These are phyloP conservation scores for Puccinia hordei DNA, from an alignment of 1,284 basidiomycete species.

Conservation along the genomic window DNA sequence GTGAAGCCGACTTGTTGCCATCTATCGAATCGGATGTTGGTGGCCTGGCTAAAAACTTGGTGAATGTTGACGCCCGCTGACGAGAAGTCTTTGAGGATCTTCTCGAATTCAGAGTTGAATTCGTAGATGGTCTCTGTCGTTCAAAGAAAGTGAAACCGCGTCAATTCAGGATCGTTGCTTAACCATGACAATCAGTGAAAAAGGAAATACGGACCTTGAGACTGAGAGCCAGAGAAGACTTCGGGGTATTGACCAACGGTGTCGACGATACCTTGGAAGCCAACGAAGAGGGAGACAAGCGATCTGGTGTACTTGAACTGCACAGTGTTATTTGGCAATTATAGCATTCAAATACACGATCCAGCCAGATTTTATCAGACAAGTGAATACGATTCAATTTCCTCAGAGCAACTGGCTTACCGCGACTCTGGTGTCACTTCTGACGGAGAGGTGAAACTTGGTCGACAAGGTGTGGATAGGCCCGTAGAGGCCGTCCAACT, in stretches of 20 bases:
- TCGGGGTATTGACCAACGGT: conserved; percentile 7
- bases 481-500: conserved; percentile 15
- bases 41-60: conserved; percentile 15
- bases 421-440: conserved; percentile 13
- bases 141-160: not conserved
- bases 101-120: conserved; percentile 28
- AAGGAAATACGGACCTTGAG: not conserved
- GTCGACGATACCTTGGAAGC: conserved; percentile 34
- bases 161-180: not conserved
- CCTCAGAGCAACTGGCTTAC: not conserved
- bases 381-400: not conserved
- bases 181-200: not conserved
- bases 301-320: not conserved
- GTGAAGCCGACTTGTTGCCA: conserved; percentile 24
- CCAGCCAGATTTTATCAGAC: not conserved
- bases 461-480: not conserved
- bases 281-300: conserved; percentile 8
- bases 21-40: conserved; percentile 7
- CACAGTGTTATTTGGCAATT: not conserved
- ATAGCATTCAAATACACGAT: not conserved
- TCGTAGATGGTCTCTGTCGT: conserved; percentile 21
- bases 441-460: conserved; percentile 9
- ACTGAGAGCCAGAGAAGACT: not conserved
- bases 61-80: conserved; percentile 11
- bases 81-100: conserved; percentile 17